Base-by-base conservation (phyloP, 2,329 filamentous ascomycete species). In the Fusarium anthophilum region DNA sequence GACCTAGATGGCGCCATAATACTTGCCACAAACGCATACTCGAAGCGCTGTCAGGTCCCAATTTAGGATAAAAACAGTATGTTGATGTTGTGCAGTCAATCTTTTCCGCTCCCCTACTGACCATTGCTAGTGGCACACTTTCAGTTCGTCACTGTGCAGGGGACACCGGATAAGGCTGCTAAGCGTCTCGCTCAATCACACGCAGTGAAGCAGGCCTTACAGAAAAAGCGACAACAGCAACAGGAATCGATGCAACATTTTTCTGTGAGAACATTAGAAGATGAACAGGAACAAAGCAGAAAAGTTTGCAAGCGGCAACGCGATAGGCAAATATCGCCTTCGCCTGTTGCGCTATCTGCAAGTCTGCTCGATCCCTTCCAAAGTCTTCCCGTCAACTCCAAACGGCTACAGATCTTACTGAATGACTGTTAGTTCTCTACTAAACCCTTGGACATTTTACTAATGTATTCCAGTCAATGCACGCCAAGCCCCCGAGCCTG, bases 401-500 rank as follows among this genome's bases (percentile, higher is more conserved):
- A 68, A 6, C 63, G 62, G 14, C 26, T 78, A 1, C 69, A 77
- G 8, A 3, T 28, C 2, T 24, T 75, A 3, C 69, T 78, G 4
- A 43, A 28, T 1, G 22, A 70, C 4, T 18, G 76, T 78, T 15
- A 53, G 76, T 13, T 5, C 3, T 30, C 55, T 65, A 3, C 9
- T 4, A 8, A 2, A 4, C 2, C 3, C 14, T 2, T 8, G 5
- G 26, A 2, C 5, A n/a, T n/a, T 0, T 9, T 69, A 10, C 26
- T 8, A 0, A 1, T 5, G 6, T 11, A 1, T 3, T 0, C 0
- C 12, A 82, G 79, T 76, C 18, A 78, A 79, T 39, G 73, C 76
- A 10, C 65, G 68, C 4, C 70, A 77, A 48, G 75, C 77, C n/a
- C 47, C 77, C 0, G 80, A 84, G 47, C 82, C 83, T 17, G 78